These are phyloP conservation scores for Penicillium sp. DNA, from an alignment of 2,329 filamentous ascomycete genomes.

Conservation along the genomic window DNA sequence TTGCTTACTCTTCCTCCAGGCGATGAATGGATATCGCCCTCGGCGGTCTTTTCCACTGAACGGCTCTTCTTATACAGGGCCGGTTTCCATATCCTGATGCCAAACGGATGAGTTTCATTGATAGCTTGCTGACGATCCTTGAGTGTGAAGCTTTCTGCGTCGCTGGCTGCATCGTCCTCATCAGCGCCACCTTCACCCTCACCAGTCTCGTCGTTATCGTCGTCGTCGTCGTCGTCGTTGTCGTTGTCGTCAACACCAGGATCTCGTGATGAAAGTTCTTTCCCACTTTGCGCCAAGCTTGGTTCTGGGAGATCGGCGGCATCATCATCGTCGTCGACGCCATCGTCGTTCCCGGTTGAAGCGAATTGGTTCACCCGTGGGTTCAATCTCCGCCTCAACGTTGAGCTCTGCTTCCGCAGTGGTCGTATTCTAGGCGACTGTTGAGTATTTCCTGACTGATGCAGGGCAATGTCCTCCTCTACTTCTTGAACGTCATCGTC, in stretches of 20 bases:
- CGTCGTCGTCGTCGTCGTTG: constrained; percentile 25
- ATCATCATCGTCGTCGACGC: constrained; percentile 38
- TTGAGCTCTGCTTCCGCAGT: constrained; percentile 42
- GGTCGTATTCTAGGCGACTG: constrained; percentile 42
- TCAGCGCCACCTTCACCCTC: constrained; percentile 64
- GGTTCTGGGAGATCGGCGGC: constrained; percentile 43
- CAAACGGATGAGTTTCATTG: constrained; percentile 98
- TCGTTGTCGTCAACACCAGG: constrained; percentile 22
- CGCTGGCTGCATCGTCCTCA: constrained; percentile 74
- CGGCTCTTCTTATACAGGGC: constrained; percentile 97
- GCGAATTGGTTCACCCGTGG: constrained; percentile 37
- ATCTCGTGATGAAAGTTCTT: constrained; percentile 29
- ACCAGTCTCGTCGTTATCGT: constrained; percentile 48
- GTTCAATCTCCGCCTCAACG: constrained; percentile 45
- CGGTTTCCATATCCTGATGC: constrained; percentile 98
- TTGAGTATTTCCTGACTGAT: constrained; percentile 35
- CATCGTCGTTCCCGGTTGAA: constrained; percentile 44
- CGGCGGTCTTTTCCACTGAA: constrained; percentile 93
- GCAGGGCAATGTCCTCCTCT: constrained; percentile 66
- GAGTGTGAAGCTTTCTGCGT: constrained; percentile 96
- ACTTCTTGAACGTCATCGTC: constrained; percentile 87
- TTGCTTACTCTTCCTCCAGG: constrained; percentile 84
- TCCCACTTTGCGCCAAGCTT: constrained; percentile 27
- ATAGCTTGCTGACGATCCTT: constrained; percentile 97
- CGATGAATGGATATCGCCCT: constrained; percentile 94